Conservation (phyloP, 306 rosid species). For the Prunus davidiana region DNA sequence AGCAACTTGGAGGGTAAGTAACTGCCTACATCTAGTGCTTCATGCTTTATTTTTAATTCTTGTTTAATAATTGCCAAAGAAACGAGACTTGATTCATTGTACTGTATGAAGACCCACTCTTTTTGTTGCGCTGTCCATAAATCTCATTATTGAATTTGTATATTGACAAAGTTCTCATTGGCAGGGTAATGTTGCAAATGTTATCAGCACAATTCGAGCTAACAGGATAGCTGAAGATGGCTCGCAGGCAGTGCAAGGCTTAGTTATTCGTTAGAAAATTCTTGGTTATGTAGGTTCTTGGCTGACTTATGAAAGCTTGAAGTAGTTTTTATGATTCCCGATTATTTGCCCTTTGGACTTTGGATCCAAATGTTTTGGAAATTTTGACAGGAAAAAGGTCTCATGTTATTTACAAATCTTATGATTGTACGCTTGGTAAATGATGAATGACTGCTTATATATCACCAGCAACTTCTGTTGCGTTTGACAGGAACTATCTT, state of each 20-base stretch:
- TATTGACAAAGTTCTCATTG: constrained; percentile 9
- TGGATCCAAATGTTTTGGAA: constrained; percentile 14
- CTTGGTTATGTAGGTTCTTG: background rate
- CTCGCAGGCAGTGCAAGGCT: constrained; percentile 64
- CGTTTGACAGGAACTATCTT: background rate
- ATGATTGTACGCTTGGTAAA: background rate
- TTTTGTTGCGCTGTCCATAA: background rate
- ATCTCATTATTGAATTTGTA: background rate
- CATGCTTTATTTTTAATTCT: background rate
- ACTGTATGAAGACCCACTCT: background rate
- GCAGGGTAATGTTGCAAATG: constrained; percentile 73
- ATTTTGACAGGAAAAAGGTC: constrained; percentile 12
- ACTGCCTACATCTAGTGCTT: background rate
- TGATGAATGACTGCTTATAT: background rate
- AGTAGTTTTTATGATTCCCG: background rate
- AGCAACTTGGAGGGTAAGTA: constrained; percentile 78
- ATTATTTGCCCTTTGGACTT: background rate
- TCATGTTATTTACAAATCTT: background rate
- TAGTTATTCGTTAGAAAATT: constrained; percentile 55
- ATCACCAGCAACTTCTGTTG: background rate
- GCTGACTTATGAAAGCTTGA: background rate
- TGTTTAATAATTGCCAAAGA: background rate
- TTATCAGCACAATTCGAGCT: constrained; percentile 77
- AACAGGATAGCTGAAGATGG: constrained; percentile 70
- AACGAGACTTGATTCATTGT: background rate